These are phyloP conservation scores for Aspergillus quadricinctus DNA, from an alignment of 2,329 filamentous ascomycete species.

Conservation along the genomic window DNA sequence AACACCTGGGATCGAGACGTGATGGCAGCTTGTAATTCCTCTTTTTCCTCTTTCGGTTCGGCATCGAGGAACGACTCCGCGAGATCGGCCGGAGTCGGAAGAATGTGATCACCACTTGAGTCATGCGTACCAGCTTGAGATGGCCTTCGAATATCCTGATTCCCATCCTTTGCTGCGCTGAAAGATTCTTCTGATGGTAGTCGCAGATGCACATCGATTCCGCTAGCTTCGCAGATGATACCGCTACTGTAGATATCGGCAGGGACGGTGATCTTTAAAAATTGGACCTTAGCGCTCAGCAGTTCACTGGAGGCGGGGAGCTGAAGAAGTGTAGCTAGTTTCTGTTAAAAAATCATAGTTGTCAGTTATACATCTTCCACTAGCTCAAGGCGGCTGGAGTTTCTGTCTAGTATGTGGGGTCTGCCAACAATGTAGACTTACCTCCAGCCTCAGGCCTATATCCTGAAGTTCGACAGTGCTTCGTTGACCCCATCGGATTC, in stretches of 20 bases:
- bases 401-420: not conserved
- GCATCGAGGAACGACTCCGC: slow-evolving; percentile 58
- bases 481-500: slow-evolving; percentile 75
- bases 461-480: slow-evolving; percentile 82
- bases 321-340: slow-evolving; percentile 69
- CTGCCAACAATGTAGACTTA: slow-evolving; percentile 36
- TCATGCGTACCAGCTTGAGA: slow-evolving; percentile 20
- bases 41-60: slow-evolving; percentile 54
- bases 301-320: slow-evolving; percentile 70
- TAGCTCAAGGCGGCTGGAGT: not conserved
- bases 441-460: slow-evolving; percentile 75
- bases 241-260: slow-evolving; percentile 83
- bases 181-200: slow-evolving; percentile 44
- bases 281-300: slow-evolving; percentile 67
- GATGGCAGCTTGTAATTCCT: slow-evolving; percentile 55
- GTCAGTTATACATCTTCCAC: slow-evolving; percentile 19
- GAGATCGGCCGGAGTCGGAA: slow-evolving; percentile 56
- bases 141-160: slow-evolving; percentile 12
- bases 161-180: slow-evolving; percentile 28
- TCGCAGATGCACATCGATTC: slow-evolving; percentile 66
- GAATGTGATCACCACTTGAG: slow-evolving; percentile 22
- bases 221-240: slow-evolving; percentile 76
- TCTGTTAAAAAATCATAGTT: slow-evolving; percentile 48
- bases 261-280: slow-evolving; percentile 77
- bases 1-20: slow-evolving; percentile 48